These are phyloP conservation scores for Diaporthe citri DNA, from an alignment of 2,329 filamentous ascomycete species.

Conservation along the genomic window DNA sequence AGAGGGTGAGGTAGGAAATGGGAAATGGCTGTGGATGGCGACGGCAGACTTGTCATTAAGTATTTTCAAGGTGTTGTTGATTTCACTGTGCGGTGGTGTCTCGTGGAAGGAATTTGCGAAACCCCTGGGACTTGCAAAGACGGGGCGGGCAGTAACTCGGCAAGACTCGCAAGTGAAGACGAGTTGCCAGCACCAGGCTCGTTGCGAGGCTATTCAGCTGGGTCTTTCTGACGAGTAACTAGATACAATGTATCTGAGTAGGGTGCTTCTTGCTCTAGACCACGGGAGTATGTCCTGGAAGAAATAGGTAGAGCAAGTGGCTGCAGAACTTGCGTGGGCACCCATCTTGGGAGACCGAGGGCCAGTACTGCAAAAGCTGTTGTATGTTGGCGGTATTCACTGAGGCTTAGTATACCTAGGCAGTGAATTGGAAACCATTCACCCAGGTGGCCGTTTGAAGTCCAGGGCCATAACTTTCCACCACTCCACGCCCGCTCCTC, in stretches of 20 bases:
- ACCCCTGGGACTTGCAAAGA: not conserved
- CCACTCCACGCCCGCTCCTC: not conserved
- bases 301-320: too few relatives aligned
- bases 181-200: not conserved
- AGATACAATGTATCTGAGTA: too few relatives aligned
- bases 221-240: too few relatives aligned
- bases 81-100: not conserved
- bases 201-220: too few relatives aligned
- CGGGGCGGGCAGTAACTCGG: not conserved
- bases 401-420: too few relatives aligned
- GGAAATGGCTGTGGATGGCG: not conserved
- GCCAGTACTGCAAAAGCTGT: not conserved
- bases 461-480: not conserved
- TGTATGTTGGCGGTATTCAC: too few relatives aligned
- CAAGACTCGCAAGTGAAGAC: not conserved
- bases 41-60: not conserved
- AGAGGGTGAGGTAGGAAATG: not conserved
- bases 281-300: too few relatives aligned
- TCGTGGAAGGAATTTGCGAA: too few relatives aligned
- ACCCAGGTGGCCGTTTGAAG: too few relatives aligned
- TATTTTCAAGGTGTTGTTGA: too few relatives aligned
- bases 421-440: too few relatives aligned
- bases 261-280: too few relatives aligned
- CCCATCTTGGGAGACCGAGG: not conserved
- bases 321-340: not conserved